Percentiles rank a stretch among this genome's conserved stretches.
These are phyloP conservation scores for Cladophialophora exuberans DNA, from an alignment of 2,329 filamentous ascomycete species.

Conservation along the genomic window DNA sequence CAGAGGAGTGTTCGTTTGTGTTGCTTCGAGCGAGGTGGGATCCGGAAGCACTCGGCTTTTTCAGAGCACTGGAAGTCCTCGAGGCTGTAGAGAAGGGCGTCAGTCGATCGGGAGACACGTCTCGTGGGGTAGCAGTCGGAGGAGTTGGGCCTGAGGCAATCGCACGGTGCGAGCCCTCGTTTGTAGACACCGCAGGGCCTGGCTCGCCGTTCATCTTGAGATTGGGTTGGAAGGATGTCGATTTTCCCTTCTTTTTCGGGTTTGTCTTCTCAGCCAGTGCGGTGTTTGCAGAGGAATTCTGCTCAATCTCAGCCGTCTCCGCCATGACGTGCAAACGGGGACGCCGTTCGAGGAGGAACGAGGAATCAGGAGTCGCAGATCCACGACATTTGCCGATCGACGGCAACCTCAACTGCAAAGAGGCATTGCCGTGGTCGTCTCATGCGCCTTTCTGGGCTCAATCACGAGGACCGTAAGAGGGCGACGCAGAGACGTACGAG, in stretches of 20 bases:
- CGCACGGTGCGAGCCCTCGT: background rate
- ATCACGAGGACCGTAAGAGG: conserved; percentile 4
- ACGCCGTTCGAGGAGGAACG: background rate
- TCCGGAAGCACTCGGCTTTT: conserved; percentile 12
- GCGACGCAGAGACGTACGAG: background rate
- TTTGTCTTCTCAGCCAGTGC: background rate
- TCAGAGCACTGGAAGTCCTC: conserved; percentile 14
- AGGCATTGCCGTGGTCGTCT: conserved; percentile 16
- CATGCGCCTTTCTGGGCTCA: conserved; percentile 4
- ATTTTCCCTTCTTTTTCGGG: conserved; percentile 2
- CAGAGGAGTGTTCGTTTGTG: conserved; percentile 15
- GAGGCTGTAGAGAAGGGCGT: conserved; percentile 16
- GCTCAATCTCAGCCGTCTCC: conserved; percentile 8
- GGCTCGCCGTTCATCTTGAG: conserved; percentile 20
- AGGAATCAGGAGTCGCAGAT: conserved; percentile 5
- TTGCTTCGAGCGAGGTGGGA: conserved; percentile 4
- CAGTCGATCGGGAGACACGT: conserved; percentile 20
- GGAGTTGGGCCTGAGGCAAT: background rate
- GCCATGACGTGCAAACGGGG: conserved; percentile 17
- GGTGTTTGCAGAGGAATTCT: background rate
- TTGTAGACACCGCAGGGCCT: conserved; percentile 20
- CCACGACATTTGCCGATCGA: conserved; percentile 1
- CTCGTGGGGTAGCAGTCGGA: conserved; percentile 11
- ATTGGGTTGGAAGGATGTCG: conserved; percentile 10
- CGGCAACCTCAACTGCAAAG: background rate